Evolutionary conservation across 2,329 filamentous ascomycete species (phyloP), one percentile per base, ranked within the genome.

Genomic region (Didymella lethalis): DNA sequence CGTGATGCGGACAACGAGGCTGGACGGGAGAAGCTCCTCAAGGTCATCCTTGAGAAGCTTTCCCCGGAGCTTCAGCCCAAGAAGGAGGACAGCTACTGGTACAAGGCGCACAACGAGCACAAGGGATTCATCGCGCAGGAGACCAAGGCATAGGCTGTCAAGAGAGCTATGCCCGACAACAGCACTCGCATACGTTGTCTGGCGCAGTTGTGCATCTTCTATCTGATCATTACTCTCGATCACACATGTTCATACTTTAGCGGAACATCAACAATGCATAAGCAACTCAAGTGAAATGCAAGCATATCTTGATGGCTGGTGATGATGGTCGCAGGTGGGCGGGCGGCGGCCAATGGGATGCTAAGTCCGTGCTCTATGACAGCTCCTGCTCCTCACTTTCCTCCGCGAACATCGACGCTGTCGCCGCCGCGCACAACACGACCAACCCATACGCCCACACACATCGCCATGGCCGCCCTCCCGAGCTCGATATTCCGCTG

Each of bases 81-180:
- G 80, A 78, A 82, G 34, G 67, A 71, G 56, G 80, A 80, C 38
- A 81, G 86, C 75, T 93, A 91, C 80, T 88, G 86, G 77, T 97
- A 97, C 82, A 95, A 95, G 82, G 91, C 89, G 77, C 94, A 98
- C 80, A 86, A 88, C 43, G 92, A 96, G 75, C 93, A 97, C 78
- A 88, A 89, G 56, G 91, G 91, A 14, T 97, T 93, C 81, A 66
- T 75, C 43, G 68, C 67, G 45, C 62, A 65, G 57, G 58, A 68
- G 62, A 50, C 46, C 1, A 46, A 34, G 28, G 50, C 45, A 23
- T 59, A 26, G 16, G 32, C 6, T 12, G 16, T 31, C 5, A 2
- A 40, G n/a, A 25, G n/a, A 46, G 44, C 26, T 10, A 18, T 29
- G 44, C n/a, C 12, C 16, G 11, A 7, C 16, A n/a, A n/a, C 16